These are phyloP conservation scores for Talaromyces marneffei DNA, from an alignment of 2,329 filamentous ascomycete genomes.

Conservation along the genomic window DNA sequence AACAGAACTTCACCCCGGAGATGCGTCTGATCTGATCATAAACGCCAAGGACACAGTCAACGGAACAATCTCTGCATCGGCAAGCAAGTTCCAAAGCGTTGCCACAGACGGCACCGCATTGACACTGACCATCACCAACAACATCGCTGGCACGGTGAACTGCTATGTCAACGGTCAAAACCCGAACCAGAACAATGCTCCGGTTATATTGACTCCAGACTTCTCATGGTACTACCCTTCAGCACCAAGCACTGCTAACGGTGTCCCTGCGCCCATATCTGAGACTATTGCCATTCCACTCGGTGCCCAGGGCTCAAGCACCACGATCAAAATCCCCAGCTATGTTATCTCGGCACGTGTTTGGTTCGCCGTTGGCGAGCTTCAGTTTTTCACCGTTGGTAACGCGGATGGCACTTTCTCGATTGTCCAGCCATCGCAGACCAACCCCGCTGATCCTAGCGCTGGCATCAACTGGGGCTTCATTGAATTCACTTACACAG, in stretches of 20 bases:
- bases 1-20: slow-evolving; percentile 11
- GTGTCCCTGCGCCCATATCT: slow-evolving; percentile 33
- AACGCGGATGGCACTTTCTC: slow-evolving; percentile 23
- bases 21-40: slow-evolving; percentile 6
- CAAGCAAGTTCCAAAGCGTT: neutral
- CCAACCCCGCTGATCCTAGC: slow-evolving; percentile 42
- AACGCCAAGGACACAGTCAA: slow-evolving; percentile 8
- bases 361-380: slow-evolving; percentile 42
- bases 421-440: slow-evolving; percentile 47
- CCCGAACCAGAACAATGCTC: slow-evolving; percentile 27
- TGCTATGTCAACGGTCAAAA: slow-evolving; percentile 45
- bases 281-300: slow-evolving; percentile 42
- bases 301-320: slow-evolving; percentile 32
- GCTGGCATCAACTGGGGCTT: slow-evolving; percentile 47
- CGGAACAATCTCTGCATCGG: slow-evolving; percentile 4
- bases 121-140: slow-evolving; percentile 38
- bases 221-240: slow-evolving; percentile 42
- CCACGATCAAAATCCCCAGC: slow-evolving; percentile 37
- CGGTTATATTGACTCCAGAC: slow-evolving; percentile 41
- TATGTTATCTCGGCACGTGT: slow-evolving; percentile 41
- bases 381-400: slow-evolving; percentile 41
- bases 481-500: slow-evolving; percentile 43
- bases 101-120: neutral
- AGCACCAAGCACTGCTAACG: slow-evolving; percentile 26
- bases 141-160: slow-evolving; percentile 27